phyloP scores from a whole-genome alignment of 2,329 filamentous ascomycete genomes.

The Plectosphaerella sp. region DNA sequence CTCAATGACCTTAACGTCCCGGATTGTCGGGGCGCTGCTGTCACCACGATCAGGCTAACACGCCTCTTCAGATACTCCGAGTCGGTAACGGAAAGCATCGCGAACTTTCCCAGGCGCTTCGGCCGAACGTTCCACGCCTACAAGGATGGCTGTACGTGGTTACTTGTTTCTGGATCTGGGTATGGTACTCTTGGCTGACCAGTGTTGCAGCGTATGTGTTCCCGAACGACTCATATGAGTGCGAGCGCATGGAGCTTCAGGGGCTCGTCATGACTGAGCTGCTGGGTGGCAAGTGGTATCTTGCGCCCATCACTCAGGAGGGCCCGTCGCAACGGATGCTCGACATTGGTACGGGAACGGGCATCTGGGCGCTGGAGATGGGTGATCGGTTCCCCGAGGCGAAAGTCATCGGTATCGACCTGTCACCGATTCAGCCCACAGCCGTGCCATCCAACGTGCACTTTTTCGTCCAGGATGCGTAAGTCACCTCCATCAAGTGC shows the following conservation, averaged over 20 bases:
- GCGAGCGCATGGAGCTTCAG: slow-evolving; percentile 36
- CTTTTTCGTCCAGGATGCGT: slow-evolving; percentile 67
- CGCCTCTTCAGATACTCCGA: slow-evolving; percentile 18
- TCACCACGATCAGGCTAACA: not conserved
- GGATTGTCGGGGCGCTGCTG: not conserved
- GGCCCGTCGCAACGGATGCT: slow-evolving; percentile 30
- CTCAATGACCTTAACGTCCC: not conserved
- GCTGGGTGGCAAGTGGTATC: slow-evolving; percentile 34
- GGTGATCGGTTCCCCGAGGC: slow-evolving; percentile 56
- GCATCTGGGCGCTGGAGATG: slow-evolving; percentile 64
- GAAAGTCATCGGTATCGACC: slow-evolving; percentile 58
- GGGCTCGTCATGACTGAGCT: slow-evolving; percentile 30
- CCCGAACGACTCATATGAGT: slow-evolving; percentile 38
- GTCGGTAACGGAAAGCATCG: slow-evolving; percentile 36
- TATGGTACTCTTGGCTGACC: not conserved
- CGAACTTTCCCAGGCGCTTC: slow-evolving; percentile 35
- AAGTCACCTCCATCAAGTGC: slow-evolving; percentile 11
- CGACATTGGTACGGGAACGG: slow-evolving; percentile 41
- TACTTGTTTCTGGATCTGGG: not conserved
- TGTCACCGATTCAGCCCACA: slow-evolving; percentile 63
- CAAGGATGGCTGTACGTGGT: slow-evolving; percentile 37
- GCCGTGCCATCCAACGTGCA: slow-evolving; percentile 68
- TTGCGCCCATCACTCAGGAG: slow-evolving; percentile 33
- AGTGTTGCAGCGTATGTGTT: slow-evolving; percentile 35
- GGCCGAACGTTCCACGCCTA: slow-evolving; percentile 45